Percentiles rank a stretch among this genome's conserved stretches.
phyloP scores from a whole-genome alignment of 2,329 filamentous ascomycete species.

The Pyricularia grisea region DNA sequence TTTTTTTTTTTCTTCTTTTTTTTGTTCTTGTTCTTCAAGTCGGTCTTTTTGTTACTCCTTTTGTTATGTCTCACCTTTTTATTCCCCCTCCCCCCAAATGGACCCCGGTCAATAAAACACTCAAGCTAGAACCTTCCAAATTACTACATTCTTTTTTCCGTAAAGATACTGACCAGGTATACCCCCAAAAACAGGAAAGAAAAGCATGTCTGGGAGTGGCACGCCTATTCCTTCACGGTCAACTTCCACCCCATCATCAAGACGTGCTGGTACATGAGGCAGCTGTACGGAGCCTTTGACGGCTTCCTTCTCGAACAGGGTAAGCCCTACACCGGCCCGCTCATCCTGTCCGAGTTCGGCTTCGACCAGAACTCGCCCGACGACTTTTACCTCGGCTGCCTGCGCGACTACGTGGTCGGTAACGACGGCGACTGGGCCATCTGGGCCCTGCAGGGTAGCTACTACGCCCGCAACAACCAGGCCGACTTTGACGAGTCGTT shows the following conservation, averaged over 20 bases:
- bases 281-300: constrained; percentile 34
- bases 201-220: constrained; percentile 52
- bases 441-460: constrained; percentile 50
- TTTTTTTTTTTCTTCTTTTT: no score
- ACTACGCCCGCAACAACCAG: constrained; percentile 42
- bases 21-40: no score
- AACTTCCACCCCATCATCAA: constrained; percentile 30
- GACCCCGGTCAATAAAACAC: not conserved
- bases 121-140: not conserved
- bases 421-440: constrained; percentile 52
- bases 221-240: constrained; percentile 46
- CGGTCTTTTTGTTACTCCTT: not conserved
- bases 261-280: constrained; percentile 32
- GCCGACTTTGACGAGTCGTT: constrained; percentile 43
- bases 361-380: constrained; percentile 37
- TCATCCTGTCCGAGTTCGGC: constrained; percentile 52
- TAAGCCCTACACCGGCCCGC: constrained; percentile 37
- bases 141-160: not conserved
- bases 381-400: constrained; percentile 38
- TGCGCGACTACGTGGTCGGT: constrained; percentile 39
- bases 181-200: constrained; percentile 12
- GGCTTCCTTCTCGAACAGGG: constrained; percentile 43
- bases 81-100: no score
- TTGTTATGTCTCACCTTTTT: not conserved
- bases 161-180: not conserved